phyloP scores from a whole-genome alignment of 2,329 filamentous ascomycete species.

The Coniella vitis region DNA sequence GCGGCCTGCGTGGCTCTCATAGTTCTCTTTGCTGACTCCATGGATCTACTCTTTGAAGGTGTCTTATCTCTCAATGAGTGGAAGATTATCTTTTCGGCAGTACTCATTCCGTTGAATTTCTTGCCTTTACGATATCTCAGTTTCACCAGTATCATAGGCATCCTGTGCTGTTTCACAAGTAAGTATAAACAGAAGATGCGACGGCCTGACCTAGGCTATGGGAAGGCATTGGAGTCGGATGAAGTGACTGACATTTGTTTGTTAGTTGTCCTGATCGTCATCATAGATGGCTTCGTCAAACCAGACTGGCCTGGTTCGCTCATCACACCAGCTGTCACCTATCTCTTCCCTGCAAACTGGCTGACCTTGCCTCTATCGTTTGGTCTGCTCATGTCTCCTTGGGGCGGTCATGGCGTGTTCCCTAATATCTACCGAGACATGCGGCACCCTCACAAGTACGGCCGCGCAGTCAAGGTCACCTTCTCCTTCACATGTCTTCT shows the following conservation, averaged over 20 bases:
- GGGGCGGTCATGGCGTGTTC: constrained; percentile 63
- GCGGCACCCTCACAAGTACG: constrained; percentile 74
- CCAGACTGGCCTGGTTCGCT: constrained; percentile 73
- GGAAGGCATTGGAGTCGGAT: too few species aligned
- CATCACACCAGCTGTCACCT: constrained; percentile 69
- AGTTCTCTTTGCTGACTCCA: constrained; percentile 87
- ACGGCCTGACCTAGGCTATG: neutral
- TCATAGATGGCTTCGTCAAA: constrained; percentile 83
- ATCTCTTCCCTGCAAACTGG: constrained; percentile 82
- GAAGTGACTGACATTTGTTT: neutral
- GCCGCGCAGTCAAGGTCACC: constrained; percentile 65
- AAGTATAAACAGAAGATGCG: too few species aligned
- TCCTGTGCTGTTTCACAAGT: constrained; percentile 84
- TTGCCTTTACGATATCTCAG: constrained; percentile 76
- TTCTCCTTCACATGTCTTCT: constrained; percentile 82
- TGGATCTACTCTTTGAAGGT: constrained; percentile 70
- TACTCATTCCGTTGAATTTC: constrained; percentile 78
- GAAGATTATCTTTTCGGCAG: constrained; percentile 76
- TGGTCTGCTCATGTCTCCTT: constrained; percentile 76
- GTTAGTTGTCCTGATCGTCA: constrained; percentile 73
- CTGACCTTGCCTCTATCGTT: constrained; percentile 79
- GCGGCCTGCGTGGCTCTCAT: constrained; percentile 85
- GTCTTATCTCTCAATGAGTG: constrained; percentile 60
- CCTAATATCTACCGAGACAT: constrained; percentile 66
- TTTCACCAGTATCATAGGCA: constrained; percentile 88